These are phyloP conservation scores for Zizania palustris DNA, from an alignment of 202 grass and related monocot genomes.

Conservation along the genomic window DNA sequence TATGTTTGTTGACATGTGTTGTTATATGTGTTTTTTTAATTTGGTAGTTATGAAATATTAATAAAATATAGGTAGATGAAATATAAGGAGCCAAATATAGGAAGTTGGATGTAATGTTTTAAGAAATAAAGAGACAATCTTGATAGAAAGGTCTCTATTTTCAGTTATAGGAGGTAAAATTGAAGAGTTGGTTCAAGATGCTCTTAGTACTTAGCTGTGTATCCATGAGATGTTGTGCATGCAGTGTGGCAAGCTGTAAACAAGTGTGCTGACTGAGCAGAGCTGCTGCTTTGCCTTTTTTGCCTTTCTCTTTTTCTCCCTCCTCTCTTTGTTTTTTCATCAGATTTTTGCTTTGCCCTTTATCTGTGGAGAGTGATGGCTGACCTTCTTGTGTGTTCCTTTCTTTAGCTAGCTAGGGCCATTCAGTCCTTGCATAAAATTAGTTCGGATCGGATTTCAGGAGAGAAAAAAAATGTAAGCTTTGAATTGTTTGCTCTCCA, in stretches of 20 bases:
- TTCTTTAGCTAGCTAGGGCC: not conserved
- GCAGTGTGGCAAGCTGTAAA: slow-evolving; percentile 3
- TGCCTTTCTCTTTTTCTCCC: slow-evolving; percentile 21
- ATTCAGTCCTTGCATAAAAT: slow-evolving; percentile 2
- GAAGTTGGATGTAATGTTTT: no score
- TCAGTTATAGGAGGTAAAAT: no score
- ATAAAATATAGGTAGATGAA: no score
- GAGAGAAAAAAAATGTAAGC: not conserved
- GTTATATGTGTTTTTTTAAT: no score
- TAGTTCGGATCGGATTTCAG: slow-evolving; percentile 27
- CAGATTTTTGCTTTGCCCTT: slow-evolving; percentile 40
- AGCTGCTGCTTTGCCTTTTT: not conserved
- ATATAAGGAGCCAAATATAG: no score
- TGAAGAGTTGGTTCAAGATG: no score
- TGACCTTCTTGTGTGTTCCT: slow-evolving; percentile 33
- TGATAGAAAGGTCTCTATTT: no score
- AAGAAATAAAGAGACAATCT: no score
- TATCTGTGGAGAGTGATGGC: slow-evolving; percentile 48
- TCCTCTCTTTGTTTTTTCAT: not conserved
- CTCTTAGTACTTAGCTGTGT: no score
- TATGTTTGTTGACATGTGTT: no score
- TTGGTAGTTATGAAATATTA: no score
- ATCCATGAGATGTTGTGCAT: slow-evolving; percentile 8
- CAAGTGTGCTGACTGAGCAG: slow-evolving; percentile 20
- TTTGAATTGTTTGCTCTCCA: not conserved